Evolutionary conservation across 1,284 basidiomycete species (phyloP), one percentile per base, ranked within the genome.

Genomic region (Pseudozyma pruni): DNA sequence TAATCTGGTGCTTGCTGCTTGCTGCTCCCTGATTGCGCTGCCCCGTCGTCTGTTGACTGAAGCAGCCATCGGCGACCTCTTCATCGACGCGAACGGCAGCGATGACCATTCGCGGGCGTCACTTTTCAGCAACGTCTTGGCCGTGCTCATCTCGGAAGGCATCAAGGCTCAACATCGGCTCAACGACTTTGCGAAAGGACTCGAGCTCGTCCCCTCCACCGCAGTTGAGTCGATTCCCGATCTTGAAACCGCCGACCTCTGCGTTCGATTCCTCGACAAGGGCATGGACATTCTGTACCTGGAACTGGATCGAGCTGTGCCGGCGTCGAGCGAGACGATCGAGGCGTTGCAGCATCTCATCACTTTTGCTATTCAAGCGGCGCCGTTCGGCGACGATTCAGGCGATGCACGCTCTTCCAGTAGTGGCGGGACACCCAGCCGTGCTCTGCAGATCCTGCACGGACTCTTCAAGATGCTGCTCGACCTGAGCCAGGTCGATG

Each of bases 401-500:
- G 39, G 39, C 19, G 42, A 42, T 19, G 29, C 16, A 4, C 20
- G 20, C 16, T 3, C 8, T 17, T 14, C 3, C 4, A 13, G 20
- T 3, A 47, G 45, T 14, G 31, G 32, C n/a, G 22, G 34, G 29
- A 50, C 47, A 3, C 13, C 22, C 8, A 40, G 23, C 25, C 51
- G 59, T 6, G 51, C 59, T 2, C 40, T 72, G 48, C 59, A 72
- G 40, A 52, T 72, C 14, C 38, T 72, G 29, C 47, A 56, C 25
- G 64, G 47, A 22, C 43, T 72, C 7, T 61, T 64, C 59, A 72
- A 72, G 46, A 39, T 41, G 11, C 44, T 68, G 23, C 45, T 72
- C 2, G 70, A 72, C 27, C 43, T 72, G 17, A 72, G 63, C 32
- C 69, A 72, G 40, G 57, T 72, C 5, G 69, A 72, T 33, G 48